These are phyloP conservation scores for Eimeria necatrix DNA, from an alignment of 169 alveolate species.

Conservation along the genomic window DNA sequence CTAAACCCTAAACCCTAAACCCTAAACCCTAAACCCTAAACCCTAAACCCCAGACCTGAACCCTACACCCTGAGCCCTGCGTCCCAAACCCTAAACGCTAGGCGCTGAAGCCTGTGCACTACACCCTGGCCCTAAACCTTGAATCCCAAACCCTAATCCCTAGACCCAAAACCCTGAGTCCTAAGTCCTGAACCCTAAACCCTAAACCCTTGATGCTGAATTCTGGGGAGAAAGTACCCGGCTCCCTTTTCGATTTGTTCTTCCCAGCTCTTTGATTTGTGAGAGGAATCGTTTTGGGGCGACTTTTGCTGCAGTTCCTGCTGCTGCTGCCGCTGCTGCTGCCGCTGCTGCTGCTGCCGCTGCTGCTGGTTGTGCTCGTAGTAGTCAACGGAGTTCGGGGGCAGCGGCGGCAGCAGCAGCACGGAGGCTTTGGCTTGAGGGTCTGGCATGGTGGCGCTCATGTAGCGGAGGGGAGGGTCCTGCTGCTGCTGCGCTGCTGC, in stretches of 20 bases:
- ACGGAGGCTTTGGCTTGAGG: slow-evolving; percentile 18
- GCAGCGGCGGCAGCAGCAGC: slow-evolving; percentile 70
- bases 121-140: background rate
- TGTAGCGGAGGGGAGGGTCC: background rate
- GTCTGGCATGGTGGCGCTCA: slow-evolving; percentile 46
- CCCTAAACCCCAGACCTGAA: background rate
- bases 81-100: background rate
- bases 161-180: background rate
- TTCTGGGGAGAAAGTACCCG: background rate
- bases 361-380: slow-evolving; percentile 56
- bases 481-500: background rate
- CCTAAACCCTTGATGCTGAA: background rate
- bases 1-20: background rate
- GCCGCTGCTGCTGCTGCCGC: slow-evolving; percentile 39
- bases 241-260: slow-evolving; percentile 52
- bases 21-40: background rate
- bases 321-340: background rate
- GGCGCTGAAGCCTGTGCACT: too few species aligned
- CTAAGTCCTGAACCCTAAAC: slow-evolving; percentile 37
- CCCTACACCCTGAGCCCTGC: background rate
- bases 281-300: background rate
- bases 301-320: slow-evolving; percentile 2
- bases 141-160: slow-evolving; percentile 6
- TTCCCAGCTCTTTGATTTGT: slow-evolving; percentile 16
- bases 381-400: slow-evolving; percentile 60